Conservation (phyloP, 768 basidiomycete species). For the Russula sp. region DNA sequence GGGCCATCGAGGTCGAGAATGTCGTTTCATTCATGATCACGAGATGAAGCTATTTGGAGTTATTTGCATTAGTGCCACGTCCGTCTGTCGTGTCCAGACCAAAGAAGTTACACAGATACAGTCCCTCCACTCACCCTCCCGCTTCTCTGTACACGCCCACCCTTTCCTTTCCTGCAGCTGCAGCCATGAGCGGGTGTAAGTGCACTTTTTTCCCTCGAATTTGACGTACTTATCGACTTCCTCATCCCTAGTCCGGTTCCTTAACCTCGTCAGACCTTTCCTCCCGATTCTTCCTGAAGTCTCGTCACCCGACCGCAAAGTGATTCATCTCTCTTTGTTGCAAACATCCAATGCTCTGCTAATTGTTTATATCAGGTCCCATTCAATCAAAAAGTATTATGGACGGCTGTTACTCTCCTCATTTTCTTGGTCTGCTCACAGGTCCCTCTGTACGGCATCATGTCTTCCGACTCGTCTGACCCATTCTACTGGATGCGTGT, state of each 20-base stretch:
- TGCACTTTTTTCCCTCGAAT: constrained; percentile 19
- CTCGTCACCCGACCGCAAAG: constrained; percentile 96
- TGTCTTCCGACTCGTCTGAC: constrained; percentile 98
- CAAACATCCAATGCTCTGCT: neutral
- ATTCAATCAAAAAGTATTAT: constrained; percentile 97
- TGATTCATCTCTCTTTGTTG: constrained; percentile 28
- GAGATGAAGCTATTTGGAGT: constrained; percentile 3
- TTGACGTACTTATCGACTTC: neutral
- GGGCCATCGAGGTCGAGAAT: no score
- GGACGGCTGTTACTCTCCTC: constrained; percentile 98
- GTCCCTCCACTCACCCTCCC: constrained; percentile 16
- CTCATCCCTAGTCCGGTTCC: constrained; percentile 69
- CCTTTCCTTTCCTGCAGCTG: constrained; percentile 4
- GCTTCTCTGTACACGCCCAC: constrained; percentile 19
- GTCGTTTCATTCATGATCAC: neutral
- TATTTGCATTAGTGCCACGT: constrained; percentile 23
- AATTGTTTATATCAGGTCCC: constrained; percentile 55
- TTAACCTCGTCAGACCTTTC: constrained; percentile 97
- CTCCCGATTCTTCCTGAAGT: constrained; percentile 95
- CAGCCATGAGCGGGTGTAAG: constrained; percentile 77
- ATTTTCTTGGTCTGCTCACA: constrained; percentile 99
- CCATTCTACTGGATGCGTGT: constrained; percentile 99
- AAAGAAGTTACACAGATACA: neutral
- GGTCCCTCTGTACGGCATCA: constrained; percentile 98
- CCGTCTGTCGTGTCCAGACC: no score